phyloP scores from a whole-genome alignment of 2,329 filamentous ascomycete genomes.

The Aspergillus jensenii region DNA sequence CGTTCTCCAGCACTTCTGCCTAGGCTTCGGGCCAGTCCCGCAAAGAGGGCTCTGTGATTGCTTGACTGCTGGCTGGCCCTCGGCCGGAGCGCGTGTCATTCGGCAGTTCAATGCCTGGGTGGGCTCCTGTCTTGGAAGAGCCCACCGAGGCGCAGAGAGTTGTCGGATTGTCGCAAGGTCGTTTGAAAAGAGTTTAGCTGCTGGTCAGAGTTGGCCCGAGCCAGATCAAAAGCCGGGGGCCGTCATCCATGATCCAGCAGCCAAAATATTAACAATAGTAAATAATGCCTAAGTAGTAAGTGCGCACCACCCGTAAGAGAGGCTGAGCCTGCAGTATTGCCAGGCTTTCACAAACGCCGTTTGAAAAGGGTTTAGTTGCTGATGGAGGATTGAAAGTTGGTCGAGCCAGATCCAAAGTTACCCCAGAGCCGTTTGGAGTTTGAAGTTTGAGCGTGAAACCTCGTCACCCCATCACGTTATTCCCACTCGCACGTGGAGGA shows the following conservation, averaged over 20 bases:
- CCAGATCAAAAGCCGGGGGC: neutral
- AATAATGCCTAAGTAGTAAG: too few relatives aligned
- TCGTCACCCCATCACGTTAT: neutral
- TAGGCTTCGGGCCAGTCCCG: neutral
- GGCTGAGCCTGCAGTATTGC: too few relatives aligned
- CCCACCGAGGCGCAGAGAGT: neutral
- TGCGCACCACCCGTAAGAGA: too few relatives aligned
- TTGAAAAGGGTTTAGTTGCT: too few relatives aligned
- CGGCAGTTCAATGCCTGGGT: constrained; percentile 1
- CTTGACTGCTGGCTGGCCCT: neutral
- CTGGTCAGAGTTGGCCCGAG: neutral
- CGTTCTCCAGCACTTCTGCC: neutral
- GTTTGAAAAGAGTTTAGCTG: constrained; percentile 3
- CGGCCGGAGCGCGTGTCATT: constrained; percentile 8
- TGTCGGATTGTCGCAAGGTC: constrained; percentile 7
- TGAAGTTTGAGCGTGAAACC: neutral
- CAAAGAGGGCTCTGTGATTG: constrained; percentile 6
- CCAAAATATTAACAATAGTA: too few relatives aligned
- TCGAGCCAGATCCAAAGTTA: neutral
- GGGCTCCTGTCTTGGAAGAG: neutral
- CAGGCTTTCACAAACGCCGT: too few relatives aligned
- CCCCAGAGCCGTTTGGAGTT: neutral
- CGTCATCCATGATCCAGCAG: too few relatives aligned
- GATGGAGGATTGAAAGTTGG: neutral
- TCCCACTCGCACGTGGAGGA: neutral